A percentile compares a stretch with the other conserved stretches of the same genome.
Evolutionary conservation across 345 rosid genomes (phyloP).

Genomic region (Salix caprea): DNA sequence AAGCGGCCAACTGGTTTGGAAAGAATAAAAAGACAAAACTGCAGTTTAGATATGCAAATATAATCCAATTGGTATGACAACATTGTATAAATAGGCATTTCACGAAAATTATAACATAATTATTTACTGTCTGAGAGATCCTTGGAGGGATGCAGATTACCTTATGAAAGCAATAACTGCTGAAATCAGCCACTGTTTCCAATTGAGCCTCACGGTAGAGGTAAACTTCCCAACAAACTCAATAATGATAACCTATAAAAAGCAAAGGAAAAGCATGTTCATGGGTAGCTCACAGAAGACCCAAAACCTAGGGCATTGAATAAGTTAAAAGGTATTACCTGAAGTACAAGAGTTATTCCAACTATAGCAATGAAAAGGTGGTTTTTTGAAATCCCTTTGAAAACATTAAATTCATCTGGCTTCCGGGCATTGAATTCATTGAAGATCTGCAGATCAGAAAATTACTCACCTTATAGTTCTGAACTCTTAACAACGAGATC

Average conservation of each 20-base stretch:
- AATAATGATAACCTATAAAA: slow-evolving; percentile 22
- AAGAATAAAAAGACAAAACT: not conserved
- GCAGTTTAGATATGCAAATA: not conserved
- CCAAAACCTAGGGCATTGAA: not conserved
- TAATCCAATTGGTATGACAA: not conserved
- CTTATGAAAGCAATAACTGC: slow-evolving; percentile 13
- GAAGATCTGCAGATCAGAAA: slow-evolving; percentile 23
- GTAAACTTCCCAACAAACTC: slow-evolving; percentile 82
- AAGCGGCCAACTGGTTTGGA: slow-evolving; percentile 29
- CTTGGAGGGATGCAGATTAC: not conserved
- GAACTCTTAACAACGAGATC: not conserved
- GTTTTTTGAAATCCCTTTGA: slow-evolving; percentile 24
- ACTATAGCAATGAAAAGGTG: slow-evolving; percentile 25
- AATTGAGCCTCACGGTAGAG: slow-evolving; percentile 51
- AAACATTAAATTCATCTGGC: slow-evolving; percentile 30
- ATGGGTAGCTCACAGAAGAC: not conserved
- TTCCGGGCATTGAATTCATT: slow-evolving; percentile 33
- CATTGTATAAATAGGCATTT: not conserved
- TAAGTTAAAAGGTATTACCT: slow-evolving; percentile 7
- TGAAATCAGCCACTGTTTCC: slow-evolving; percentile 41
- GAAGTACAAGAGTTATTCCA: slow-evolving; percentile 26
- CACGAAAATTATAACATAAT: not conserved
- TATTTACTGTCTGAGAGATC: not conserved
- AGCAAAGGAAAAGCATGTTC: not conserved
- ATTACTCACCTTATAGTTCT: not conserved